phyloP scores from a whole-genome alignment of 345 rosid species.

The Capsella bursapastoris region DNA sequence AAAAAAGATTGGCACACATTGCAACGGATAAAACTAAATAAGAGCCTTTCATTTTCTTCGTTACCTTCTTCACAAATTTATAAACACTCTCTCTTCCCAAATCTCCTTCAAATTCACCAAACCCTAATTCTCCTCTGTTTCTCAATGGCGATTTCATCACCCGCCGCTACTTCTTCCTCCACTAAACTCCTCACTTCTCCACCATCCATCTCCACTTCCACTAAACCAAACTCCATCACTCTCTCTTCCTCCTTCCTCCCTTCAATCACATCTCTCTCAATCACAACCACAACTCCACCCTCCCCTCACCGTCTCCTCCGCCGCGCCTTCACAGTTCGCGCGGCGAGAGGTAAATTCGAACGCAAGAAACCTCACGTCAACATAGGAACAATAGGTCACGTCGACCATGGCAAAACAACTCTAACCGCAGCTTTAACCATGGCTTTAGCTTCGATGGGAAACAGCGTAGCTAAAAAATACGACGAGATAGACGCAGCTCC shows the following conservation, averaged over 20 bases:
- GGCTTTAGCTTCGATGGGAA: constrained; percentile 66
- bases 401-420: constrained; percentile 87
- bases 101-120: not conserved
- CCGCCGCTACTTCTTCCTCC: constrained; percentile 47
- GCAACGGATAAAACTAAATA: constrained; percentile 32
- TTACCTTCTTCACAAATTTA: constrained; percentile 1
- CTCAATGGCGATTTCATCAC: constrained; percentile 60
- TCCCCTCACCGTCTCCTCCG: constrained; percentile 20
- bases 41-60: constrained; percentile 19
- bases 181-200: constrained; percentile 49
- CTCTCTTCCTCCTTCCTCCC: constrained; percentile 68
- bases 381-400: constrained; percentile 69
- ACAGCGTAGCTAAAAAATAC: constrained; percentile 64
- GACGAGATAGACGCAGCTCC: constrained; percentile 88
- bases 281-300: constrained; percentile 37
- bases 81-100: not conserved
- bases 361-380: constrained; percentile 80
- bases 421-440: constrained; percentile 75
- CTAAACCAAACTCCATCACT: constrained; percentile 43
- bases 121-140: constrained; percentile 24
- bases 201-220: constrained; percentile 17
- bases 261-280: constrained; percentile 39
- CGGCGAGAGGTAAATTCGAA: constrained; percentile 83
- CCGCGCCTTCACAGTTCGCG: constrained; percentile 53
- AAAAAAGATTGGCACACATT: not conserved